Conservation (phyloP, 768 basidiomycete species). For the Termitomyces heimii region DNA sequence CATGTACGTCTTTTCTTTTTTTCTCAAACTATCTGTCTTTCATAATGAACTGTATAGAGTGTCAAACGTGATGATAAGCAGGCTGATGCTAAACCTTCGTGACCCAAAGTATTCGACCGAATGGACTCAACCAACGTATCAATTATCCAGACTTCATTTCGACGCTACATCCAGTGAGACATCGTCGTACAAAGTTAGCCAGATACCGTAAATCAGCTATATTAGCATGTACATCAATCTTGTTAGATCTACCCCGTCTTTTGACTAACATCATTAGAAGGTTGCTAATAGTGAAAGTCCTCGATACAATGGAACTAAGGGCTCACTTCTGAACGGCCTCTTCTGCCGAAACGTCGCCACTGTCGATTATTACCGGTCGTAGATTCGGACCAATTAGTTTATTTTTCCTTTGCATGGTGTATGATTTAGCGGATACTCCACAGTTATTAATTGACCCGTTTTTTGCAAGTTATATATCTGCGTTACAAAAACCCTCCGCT, state of each 20-base stretch:
- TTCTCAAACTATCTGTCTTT: background rate
- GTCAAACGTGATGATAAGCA: background rate
- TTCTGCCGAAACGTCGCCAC: background rate
- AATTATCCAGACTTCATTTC: background rate
- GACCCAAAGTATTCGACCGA: background rate
- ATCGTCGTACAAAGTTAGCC: background rate
- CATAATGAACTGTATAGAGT: background rate
- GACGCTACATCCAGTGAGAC: background rate
- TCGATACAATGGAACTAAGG: background rate
- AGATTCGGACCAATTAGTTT: background rate
- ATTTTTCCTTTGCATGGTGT: background rate
- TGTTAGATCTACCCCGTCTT: background rate
- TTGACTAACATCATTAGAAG: background rate
- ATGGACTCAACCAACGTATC: too few species aligned
- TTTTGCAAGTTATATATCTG: background rate
- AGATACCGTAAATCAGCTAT: background rate
- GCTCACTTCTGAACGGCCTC: too few species aligned
- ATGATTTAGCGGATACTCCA: too few species aligned
- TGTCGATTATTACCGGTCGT: background rate
- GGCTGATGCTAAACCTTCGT: background rate
- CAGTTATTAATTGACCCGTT: background rate
- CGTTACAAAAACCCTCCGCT: constrained; percentile 58
- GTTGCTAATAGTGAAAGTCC: background rate
- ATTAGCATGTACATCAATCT: background rate
- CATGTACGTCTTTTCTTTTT: background rate